Evolutionary conservation across 164 flowering plant genomes (phyloP), one percentile per base, ranked within the genome.

Genomic region (Dillenia suffruticosa): DNA sequence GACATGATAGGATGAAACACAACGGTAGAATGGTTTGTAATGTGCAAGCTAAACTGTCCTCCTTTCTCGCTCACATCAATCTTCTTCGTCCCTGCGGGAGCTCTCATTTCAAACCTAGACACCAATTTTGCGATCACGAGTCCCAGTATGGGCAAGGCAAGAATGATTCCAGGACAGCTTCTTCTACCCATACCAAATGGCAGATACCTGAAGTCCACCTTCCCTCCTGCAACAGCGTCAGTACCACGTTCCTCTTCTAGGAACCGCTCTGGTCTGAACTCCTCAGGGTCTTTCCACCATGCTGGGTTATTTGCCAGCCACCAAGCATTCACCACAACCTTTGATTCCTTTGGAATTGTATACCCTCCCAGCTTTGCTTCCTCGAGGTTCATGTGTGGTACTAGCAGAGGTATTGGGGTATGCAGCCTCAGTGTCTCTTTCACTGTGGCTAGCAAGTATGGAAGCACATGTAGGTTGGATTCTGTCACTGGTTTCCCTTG

Each of bases 271-370:
- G 90, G 93, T 59, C 88, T 51, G 66, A 87, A 83, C 57, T 82
- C 82, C 10, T 68, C 69, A 0, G 90, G 84, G 9, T 79, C 66
- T 46, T 74, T 72, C 88, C 90, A 83, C 78, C 75, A 73, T 0
- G 63, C 80, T 0, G 87, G 90, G 62, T 83, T 80, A 74, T 83
- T 85, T 24, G 90, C 88, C 11, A 85, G 76, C 90, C 90, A 85
- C 90, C 90, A 87, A 1, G 88, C 90, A 58, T 87, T 87, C 10
- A 87, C 87, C 22, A 83, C 78, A 51, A 85, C 79, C 77, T 83
- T 85, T 19, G 79, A 61, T 61, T 80, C 89, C n/a, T 62, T 72
- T 1, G 95, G 91, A 44, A 88, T 82, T 59, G 64, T 72, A 61
- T 69, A 85, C 5, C 86, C 81, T 19, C 80, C 84, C 0, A 88